Evolutionary conservation across 495 filamentous ascomycete species (phyloP).

Genomic region (Daldinia childiae): DNA sequence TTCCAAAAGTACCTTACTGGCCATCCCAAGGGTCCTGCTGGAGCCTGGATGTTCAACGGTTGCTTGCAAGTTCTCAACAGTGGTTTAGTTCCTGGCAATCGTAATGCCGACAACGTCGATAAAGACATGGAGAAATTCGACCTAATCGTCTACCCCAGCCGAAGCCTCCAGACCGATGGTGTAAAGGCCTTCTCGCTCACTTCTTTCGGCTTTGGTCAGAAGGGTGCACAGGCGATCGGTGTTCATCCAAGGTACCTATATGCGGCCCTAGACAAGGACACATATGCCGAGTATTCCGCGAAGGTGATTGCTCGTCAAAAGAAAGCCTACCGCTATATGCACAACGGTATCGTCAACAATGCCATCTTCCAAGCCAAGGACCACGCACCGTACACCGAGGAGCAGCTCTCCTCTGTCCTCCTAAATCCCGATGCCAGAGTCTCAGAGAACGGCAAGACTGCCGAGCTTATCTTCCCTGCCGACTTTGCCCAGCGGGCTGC

Average conservation of each 20-base stretch:
- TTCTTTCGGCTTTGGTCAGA: slow-evolving; percentile 99
- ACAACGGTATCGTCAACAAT: slow-evolving; percentile 97
- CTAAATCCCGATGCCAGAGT: slow-evolving; percentile 96
- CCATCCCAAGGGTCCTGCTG: slow-evolving; percentile 98
- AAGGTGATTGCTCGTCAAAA: slow-evolving; percentile 94
- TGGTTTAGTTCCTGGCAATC: slow-evolving; percentile 94
- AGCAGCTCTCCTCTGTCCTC: slow-evolving; percentile 86
- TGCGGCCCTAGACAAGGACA: slow-evolving; percentile 87
- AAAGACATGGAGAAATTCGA: slow-evolving; percentile 96
- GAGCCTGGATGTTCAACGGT: slow-evolving; percentile 99
- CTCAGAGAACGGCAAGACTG: slow-evolving; percentile 80
- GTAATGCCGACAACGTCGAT: slow-evolving; percentile 98
- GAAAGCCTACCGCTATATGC: slow-evolving; percentile 98
- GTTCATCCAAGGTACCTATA: slow-evolving; percentile 96
- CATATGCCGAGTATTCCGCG: slow-evolving; percentile 80
- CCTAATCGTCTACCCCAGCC: slow-evolving; percentile 95
- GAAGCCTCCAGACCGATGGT: slow-evolving; percentile 95
- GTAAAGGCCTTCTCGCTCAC: slow-evolving; percentile 98
- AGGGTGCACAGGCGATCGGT: slow-evolving; percentile 96
- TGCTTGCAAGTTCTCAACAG: slow-evolving; percentile 93
- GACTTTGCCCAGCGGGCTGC: slow-evolving; percentile 64
- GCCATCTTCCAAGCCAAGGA: slow-evolving; percentile 95
- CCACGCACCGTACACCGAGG: slow-evolving; percentile 86
- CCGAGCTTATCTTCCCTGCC: slow-evolving; percentile 75
- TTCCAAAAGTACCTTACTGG: slow-evolving; percentile 99